Base-by-base conservation (phyloP, 768 basidiomycete genomes). In the Panaeolus papilionaceus region DNA sequence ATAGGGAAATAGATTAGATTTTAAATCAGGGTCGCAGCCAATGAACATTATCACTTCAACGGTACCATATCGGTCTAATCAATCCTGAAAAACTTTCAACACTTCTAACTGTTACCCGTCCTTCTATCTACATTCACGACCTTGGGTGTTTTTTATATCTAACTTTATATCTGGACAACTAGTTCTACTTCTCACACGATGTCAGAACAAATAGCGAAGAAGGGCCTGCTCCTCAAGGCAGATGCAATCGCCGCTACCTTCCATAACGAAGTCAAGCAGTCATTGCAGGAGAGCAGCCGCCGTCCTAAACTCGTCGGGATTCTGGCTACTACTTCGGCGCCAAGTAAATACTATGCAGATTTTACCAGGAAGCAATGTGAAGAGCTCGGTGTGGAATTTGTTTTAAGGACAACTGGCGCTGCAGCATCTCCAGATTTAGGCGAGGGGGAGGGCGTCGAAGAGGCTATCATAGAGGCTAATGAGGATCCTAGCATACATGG, bases 401-500 rank as follows among this genome's bases (percentile, higher is more conserved):
- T 93, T 63, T 83, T 99, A 67, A 89, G 88, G 72, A 82, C 80
- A 68, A 90, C 89, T 7, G 94, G 92, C 0, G 85, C 87, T 4
- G 89, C 90, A 4, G 78, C 84, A 26, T 83, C 84, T 26, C 81
- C 80, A 3, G 83, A 85, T 75, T 80, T 88, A 6, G 87, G 83
- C 0, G 92, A 93, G 54, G 94, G 94, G 0, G 94, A 96, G 38
- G 96, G 94, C 11, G 95, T 96, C 8, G 98, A 99, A 77, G 94
- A 97, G 77, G 96, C 93, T 8, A 97, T 99, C 71, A 90, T 98
- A 38, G 93, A 95, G 74, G 95, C 96, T 8, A 99, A 99, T 75
- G 92, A 92, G 69, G 96, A 99, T 74, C 81, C 82, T 14, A 83
- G 82, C 65, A 88, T 97, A 10, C 89, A 97, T 79, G 97, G 97